phyloP scores from a whole-genome alignment of 2,329 filamentous ascomycete genomes.

The Clonostachys rosea region DNA sequence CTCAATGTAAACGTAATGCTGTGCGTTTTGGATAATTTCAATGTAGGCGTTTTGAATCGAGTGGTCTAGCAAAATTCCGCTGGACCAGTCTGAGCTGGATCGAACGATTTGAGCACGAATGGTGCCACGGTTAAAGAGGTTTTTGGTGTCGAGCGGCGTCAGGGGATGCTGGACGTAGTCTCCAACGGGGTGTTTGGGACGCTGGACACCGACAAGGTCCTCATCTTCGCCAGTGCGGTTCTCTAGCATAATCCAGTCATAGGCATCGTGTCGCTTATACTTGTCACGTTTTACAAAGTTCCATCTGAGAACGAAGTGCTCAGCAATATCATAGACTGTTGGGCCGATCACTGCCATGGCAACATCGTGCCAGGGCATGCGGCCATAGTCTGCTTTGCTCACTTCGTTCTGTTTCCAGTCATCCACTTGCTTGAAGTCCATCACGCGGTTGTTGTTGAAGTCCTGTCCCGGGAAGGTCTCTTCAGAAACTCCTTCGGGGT shows the following conservation, averaged over 20 bases:
- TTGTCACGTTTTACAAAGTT: conserved; percentile 97
- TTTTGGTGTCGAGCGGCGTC: conserved; percentile 63
- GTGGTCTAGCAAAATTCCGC: conserved; percentile 78
- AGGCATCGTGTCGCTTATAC: conserved; percentile 82
- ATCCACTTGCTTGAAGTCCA: conserved; percentile 88
- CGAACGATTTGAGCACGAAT: conserved; percentile 82
- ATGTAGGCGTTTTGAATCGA: conserved; percentile 85
- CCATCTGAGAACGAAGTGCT: conserved; percentile 93
- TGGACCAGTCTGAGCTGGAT: conserved; percentile 90
- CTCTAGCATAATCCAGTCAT: conserved; percentile 80
- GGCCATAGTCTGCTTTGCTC: conserved; percentile 83
- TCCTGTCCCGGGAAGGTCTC: conserved; percentile 95
- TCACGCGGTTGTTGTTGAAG: conserved; percentile 95
- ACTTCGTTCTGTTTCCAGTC: conserved; percentile 94
- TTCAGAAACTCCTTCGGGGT: conserved; percentile 74
- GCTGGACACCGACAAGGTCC: conserved; percentile 81
- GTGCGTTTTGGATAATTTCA: conserved; percentile 78
- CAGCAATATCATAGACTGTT: conserved; percentile 87
- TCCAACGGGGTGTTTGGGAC: conserved; percentile 84
- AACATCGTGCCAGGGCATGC: conserved; percentile 99
- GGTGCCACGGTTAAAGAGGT: conserved; percentile 61
- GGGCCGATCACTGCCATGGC: conserved; percentile 88
- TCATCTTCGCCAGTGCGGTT: conserved; percentile 75
- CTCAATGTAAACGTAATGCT: conserved; percentile 96
- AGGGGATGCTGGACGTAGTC: conserved; percentile 81